These are phyloP conservation scores for Lentinus brumalis DNA, from an alignment of 768 basidiomycete genomes.

Conservation along the genomic window DNA sequence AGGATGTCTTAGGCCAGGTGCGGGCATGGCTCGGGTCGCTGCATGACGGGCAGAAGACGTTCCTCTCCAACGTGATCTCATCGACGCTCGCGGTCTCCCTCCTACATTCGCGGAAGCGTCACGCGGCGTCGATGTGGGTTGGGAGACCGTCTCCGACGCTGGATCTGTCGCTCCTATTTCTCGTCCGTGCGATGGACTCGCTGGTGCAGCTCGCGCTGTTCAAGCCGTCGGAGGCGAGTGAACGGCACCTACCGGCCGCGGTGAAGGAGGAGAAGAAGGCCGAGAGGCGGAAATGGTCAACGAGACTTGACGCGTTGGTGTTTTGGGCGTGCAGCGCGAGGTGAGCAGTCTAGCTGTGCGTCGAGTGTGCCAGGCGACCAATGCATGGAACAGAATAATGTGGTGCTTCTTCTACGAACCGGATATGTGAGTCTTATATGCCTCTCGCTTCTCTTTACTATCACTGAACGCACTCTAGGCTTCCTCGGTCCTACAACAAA, in stretches of 20 bases:
- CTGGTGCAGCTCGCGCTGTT: slow-evolving; percentile 54
- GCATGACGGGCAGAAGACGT: slow-evolving; percentile 50
- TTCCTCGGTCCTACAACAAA: slow-evolving; percentile 68
- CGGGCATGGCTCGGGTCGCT: slow-evolving; percentile 31
- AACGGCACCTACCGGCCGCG: slow-evolving; percentile 1
- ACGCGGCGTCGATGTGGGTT: slow-evolving; percentile 3
- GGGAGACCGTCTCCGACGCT: slow-evolving; percentile 53
- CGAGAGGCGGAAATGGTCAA: slow-evolving; percentile 35
- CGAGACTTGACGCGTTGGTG: slow-evolving; percentile 62
- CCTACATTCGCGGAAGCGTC: slow-evolving; percentile 50
- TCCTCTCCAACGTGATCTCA: slow-evolving; percentile 58
- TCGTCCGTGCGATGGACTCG: slow-evolving; percentile 72
- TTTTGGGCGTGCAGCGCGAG: slow-evolving; percentile 82
- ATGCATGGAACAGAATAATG: slow-evolving; percentile 61
- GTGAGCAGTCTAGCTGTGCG: slow-evolving; percentile 39
- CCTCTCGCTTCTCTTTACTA: neutral
- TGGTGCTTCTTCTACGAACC: slow-evolving; percentile 88
- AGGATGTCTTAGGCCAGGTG: neutral
- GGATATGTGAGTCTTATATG: slow-evolving; percentile 47
- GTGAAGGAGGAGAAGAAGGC: slow-evolving; percentile 10
- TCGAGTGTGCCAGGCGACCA: neutral
- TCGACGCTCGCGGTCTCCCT: slow-evolving; percentile 59
- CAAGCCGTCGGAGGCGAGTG: slow-evolving; percentile 13
- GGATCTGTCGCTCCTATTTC: slow-evolving; percentile 66
- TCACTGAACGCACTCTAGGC: slow-evolving; percentile 35